These are phyloP conservation scores for Prunella vulgaris DNA, from an alignment of 257 asterid species.

Conservation along the genomic window DNA sequence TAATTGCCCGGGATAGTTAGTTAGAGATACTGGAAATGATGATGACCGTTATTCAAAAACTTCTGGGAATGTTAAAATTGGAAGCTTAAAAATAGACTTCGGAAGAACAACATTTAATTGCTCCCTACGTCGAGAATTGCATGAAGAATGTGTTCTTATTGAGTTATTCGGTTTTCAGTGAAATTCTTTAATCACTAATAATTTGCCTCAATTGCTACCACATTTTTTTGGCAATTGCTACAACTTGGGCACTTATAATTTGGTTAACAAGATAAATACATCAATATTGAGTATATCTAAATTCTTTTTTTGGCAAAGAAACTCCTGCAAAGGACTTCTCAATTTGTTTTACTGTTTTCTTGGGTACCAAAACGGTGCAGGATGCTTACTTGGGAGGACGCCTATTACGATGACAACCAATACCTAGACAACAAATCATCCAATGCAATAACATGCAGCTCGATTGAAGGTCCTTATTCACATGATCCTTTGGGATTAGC, in stretches of 20 bases:
- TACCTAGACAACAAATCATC: slow-evolving; percentile 35
- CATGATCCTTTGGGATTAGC: slow-evolving; percentile 79
- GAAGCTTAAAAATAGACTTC: neutral
- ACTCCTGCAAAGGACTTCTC: neutral
- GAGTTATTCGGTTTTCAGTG: neutral
- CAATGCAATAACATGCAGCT: slow-evolving; percentile 34
- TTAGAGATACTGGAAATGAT: neutral
- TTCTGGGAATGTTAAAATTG: neutral
- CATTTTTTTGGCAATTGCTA: too few species aligned
- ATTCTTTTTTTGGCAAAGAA: neutral
- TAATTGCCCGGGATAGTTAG: neutral
- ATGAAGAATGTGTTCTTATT: neutral
- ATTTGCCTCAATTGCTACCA: neutral
- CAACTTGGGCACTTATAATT: neutral
- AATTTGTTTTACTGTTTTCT: slow-evolving; percentile 10
- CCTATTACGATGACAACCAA: slow-evolving; percentile 52
- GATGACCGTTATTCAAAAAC: neutral
- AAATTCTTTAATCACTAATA: neutral
- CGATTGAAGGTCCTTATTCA: slow-evolving; percentile 44
- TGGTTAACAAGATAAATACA: slow-evolving; percentile 7
- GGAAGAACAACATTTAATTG: neutral
- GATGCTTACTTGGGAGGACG: slow-evolving; percentile 87
- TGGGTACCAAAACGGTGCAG: slow-evolving; percentile 42
- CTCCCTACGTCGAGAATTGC: neutral
- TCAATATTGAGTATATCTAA: neutral